Evolutionary conservation across 805 yeast genomes (phyloP).

Genomic region (Hanseniaspora vineae): DNA sequence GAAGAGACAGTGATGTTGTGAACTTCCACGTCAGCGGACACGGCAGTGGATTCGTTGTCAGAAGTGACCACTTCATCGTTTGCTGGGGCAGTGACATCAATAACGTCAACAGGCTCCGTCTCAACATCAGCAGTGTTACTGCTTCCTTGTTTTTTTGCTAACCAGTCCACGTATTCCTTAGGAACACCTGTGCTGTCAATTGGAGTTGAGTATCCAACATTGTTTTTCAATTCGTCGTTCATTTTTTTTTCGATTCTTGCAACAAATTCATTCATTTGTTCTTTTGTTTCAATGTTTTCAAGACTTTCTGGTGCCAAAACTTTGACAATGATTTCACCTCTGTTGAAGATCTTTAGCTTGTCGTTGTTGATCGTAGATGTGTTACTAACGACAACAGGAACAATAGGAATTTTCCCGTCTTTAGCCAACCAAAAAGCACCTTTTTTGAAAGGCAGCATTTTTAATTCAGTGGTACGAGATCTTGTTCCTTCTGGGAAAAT

Average conservation of each 20-base stretch:
- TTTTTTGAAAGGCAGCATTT: slow-evolving; percentile 78
- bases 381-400: slow-evolving; percentile 82
- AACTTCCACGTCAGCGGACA: background rate
- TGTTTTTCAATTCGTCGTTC: slow-evolving; percentile 27
- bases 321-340: slow-evolving; percentile 64
- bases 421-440: slow-evolving; percentile 98
- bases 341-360: slow-evolving; percentile 47
- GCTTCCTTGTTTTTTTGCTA: slow-evolving; percentile 1
- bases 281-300: slow-evolving; percentile 44
- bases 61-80: background rate
- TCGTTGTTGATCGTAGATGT: slow-evolving; percentile 62
- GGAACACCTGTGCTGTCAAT: slow-evolving; percentile 22
- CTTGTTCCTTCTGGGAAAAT: slow-evolving; percentile 98
- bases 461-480: slow-evolving; percentile 57
- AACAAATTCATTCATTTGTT: slow-evolving; percentile 53
- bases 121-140: no score
- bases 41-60: background rate
- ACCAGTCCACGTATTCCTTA: slow-evolving; percentile 9
- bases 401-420: slow-evolving; percentile 78
- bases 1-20: slow-evolving; percentile 1
- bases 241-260: slow-evolving; percentile 45
- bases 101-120: no score
- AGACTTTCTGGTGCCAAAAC: slow-evolving; percentile 78
- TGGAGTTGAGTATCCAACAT: slow-evolving; percentile 27
- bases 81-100: background rate